These are phyloP conservation scores for Leccinum boreale DNA, from an alignment of 768 basidiomycete genomes.

Conservation along the genomic window DNA sequence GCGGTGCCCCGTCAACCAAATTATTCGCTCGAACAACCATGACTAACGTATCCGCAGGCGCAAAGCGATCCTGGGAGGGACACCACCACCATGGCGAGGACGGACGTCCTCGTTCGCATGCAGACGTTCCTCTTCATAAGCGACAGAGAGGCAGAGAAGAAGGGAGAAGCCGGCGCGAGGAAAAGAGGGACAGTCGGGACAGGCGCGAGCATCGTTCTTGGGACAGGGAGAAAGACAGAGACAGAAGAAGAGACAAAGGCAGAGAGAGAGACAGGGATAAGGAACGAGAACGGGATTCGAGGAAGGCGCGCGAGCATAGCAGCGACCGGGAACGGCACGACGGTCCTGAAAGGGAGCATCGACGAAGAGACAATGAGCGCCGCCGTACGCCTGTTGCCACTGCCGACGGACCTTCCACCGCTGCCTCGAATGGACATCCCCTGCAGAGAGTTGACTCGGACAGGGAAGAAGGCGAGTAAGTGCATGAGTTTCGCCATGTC, in stretches of 20 bases:
- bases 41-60: slow-evolving; percentile 84
- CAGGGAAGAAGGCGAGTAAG: slow-evolving; percentile 93
- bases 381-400: slow-evolving; percentile 16
- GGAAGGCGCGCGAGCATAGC: slow-evolving; percentile 29
- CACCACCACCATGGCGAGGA: slow-evolving; percentile 36
- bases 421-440: slow-evolving; percentile 21
- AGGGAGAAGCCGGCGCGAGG: slow-evolving; percentile 67
- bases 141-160: slow-evolving; percentile 53
- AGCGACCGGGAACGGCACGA: slow-evolving; percentile 30
- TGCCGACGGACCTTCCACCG: slow-evolving; percentile 9
- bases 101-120: slow-evolving; percentile 14
- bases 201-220: slow-evolving; percentile 34
- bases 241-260: slow-evolving; percentile 35
- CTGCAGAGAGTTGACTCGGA: slow-evolving; percentile 48
- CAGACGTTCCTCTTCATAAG: slow-evolving; percentile 37
- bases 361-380: slow-evolving; percentile 32
- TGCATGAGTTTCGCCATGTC: slow-evolving; percentile 26
- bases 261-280: slow-evolving; percentile 33
- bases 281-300: slow-evolving; percentile 35
- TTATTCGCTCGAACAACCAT: slow-evolving; percentile 40
- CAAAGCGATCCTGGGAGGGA: slow-evolving; percentile 78
- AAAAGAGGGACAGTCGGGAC: slow-evolving; percentile 40
- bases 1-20: slow-evolving; percentile 77
- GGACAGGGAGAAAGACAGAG: slow-evolving; percentile 35
- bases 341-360: slow-evolving; percentile 25